A percentile compares a stretch with the other conserved stretches of the same genome.
phyloP scores from a whole-genome alignment of 306 rosid genomes.

The Urtica urens region DNA sequence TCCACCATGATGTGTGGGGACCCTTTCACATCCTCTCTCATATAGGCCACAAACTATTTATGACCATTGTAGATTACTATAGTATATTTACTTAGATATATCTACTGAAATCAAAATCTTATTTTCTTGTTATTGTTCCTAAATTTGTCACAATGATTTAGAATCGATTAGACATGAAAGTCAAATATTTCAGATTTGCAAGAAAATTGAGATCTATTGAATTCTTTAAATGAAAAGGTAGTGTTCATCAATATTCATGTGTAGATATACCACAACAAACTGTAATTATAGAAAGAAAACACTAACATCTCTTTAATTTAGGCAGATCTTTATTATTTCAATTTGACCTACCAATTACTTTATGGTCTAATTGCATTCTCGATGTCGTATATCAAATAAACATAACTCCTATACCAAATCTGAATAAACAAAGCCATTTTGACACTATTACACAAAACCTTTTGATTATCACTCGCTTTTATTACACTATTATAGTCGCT shows the following conservation, averaged over 20 bases:
- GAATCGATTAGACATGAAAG: not conserved
- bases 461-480: too few species aligned
- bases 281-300: not conserved
- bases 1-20: conserved; percentile 4
- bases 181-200: not conserved
- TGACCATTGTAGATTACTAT: not conserved
- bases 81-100: not conserved
- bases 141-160: not conserved
- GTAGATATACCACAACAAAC: not conserved
- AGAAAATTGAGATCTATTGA: too few species aligned
- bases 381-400: not conserved
- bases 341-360: not conserved
- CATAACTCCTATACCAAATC: not conserved
- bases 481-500: too few species aligned
- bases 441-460: too few species aligned
- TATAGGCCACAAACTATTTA: not conserved
- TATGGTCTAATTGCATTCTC: not conserved
- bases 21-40: not conserved
- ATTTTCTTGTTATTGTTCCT: not conserved
- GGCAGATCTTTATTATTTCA: not conserved
- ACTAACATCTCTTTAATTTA: not conserved
- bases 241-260: not conserved
- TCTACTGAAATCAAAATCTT: not conserved
- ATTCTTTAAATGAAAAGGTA: too few species aligned
- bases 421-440: not conserved